Conservation (phyloP, 768 basidiomycete species). For the Boletus tylopilopsis region DNA sequence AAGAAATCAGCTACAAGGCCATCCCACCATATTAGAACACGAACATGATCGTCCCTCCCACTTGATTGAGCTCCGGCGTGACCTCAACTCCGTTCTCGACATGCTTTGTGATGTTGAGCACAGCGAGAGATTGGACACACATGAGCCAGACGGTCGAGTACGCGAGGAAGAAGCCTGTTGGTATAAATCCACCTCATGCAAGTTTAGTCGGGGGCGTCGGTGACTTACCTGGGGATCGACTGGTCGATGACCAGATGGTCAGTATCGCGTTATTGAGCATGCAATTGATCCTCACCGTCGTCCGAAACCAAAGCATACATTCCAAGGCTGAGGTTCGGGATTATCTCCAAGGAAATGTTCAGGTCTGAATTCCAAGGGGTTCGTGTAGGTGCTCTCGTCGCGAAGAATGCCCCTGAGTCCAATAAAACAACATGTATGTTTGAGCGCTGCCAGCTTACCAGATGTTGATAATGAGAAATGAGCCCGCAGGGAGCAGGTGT, state of each 20-base stretch:
- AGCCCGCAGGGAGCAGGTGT: slow-evolving; percentile 17
- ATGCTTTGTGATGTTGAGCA: slow-evolving; percentile 40
- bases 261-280: background rate
- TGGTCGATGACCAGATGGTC: background rate
- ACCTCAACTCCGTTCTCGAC: slow-evolving; percentile 40
- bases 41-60: slow-evolving; percentile 9
- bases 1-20: background rate
- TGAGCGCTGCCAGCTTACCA: background rate
- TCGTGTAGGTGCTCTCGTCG: slow-evolving; percentile 14
- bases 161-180: slow-evolving; percentile 25
- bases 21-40: background rate
- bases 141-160: slow-evolving; percentile 24
- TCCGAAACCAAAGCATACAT: slow-evolving; percentile 17
- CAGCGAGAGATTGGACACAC: slow-evolving; percentile 36
- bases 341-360: slow-evolving; percentile 21
- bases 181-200: background rate
- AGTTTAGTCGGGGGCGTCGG: background rate
- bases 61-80: slow-evolving; percentile 40
- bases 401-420: slow-evolving; percentile 16
- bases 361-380: slow-evolving; percentile 18
- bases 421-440: background rate
- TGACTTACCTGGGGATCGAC: slow-evolving; percentile 13
- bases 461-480: slow-evolving; percentile 18
- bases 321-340: slow-evolving; percentile 13
- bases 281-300: slow-evolving; percentile 4